Conservation (phyloP, 2,329 filamentous ascomycete species). For the Onygenales sp. region DNA sequence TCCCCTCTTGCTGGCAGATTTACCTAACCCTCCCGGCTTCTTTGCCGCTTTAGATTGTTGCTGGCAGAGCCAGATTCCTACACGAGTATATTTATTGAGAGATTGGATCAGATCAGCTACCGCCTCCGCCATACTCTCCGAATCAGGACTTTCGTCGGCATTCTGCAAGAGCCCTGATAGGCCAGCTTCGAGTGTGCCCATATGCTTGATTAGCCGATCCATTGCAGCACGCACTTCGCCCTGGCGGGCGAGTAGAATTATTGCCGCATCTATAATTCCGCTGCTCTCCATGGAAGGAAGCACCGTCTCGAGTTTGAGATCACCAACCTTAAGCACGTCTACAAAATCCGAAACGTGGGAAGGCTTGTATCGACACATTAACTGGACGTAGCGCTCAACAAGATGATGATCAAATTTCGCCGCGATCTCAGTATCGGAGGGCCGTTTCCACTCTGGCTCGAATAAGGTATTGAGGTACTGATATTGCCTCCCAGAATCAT, state of each 20-base stretch:
- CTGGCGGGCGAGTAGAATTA: slow-evolving; percentile 81
- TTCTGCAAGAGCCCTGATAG: slow-evolving; percentile 64
- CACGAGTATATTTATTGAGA: slow-evolving; percentile 79
- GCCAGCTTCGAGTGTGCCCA: slow-evolving; percentile 69
- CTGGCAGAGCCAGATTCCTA: slow-evolving; percentile 94
- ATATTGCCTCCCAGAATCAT: slow-evolving; percentile 58
- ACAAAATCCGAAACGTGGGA: slow-evolving; percentile 79
- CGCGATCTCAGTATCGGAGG: slow-evolving; percentile 21
- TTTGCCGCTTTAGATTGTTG: slow-evolving; percentile 59
- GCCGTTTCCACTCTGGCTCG: slow-evolving; percentile 45
- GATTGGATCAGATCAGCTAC: slow-evolving; percentile 65
- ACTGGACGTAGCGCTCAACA: slow-evolving; percentile 73
- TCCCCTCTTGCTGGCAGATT: slow-evolving; percentile 23
- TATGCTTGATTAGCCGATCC: slow-evolving; percentile 70
- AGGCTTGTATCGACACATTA: slow-evolving; percentile 83
- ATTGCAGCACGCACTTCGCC: slow-evolving; percentile 77
- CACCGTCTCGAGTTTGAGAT: slow-evolving; percentile 69
- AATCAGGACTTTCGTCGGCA: slow-evolving; percentile 46
- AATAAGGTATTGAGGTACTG: slow-evolving; percentile 68
- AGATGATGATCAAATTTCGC: slow-evolving; percentile 47
- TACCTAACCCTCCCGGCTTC: slow-evolving; percentile 18
- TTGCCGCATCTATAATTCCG: slow-evolving; percentile 84
- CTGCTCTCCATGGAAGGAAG: slow-evolving; percentile 82
- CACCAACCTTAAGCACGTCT: slow-evolving; percentile 61
- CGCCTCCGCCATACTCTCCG: slow-evolving; percentile 52